These are phyloP conservation scores for Logfia minima DNA, from an alignment of 129 eudicot species.

Conservation along the genomic window DNA sequence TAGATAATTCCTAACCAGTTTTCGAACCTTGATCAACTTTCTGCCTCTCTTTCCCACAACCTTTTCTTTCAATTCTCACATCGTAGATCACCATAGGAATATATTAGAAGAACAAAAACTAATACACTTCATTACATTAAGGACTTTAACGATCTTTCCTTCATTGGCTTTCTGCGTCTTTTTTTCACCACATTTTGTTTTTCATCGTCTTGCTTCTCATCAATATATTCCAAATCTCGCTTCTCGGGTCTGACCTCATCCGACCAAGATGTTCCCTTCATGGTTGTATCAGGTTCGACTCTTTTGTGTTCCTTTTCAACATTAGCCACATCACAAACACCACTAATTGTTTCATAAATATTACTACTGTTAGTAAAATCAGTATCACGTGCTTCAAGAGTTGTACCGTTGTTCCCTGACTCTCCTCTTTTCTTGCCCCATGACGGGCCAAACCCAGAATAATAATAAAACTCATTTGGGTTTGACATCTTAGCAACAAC, in stretches of 20 bases:
- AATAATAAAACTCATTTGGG: constrained; percentile 57
- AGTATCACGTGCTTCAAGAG: not conserved
- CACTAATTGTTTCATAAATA: not conserved
- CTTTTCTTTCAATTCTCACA: not conserved
- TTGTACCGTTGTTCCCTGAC: not conserved
- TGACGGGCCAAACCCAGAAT: constrained; percentile 83
- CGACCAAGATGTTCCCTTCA: too few relatives aligned
- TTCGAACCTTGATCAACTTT: too few relatives aligned
- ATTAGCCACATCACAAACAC: not conserved
- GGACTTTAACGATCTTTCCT: constrained; percentile 70
- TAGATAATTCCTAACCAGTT: too few relatives aligned
- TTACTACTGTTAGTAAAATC: not conserved
- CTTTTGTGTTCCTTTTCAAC: not conserved
- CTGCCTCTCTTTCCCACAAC: too few relatives aligned
- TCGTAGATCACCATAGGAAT: not conserved
- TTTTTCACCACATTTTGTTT: constrained; percentile 29
- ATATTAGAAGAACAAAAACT: not conserved
- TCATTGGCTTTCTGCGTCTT: constrained; percentile 44
- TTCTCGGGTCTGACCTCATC: not conserved
- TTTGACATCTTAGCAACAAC: constrained; percentile 14
- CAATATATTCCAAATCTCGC: constrained; percentile 28
- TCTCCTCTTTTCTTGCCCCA: constrained; percentile 72
- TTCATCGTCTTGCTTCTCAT: constrained; percentile 26
- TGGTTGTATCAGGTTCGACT: too few relatives aligned
- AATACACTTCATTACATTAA: constrained; percentile 34